Percentiles rank a stretch among this genome's conserved stretches.
phyloP scores from a whole-genome alignment of 345 rosid genomes.

The Syzygium aromaticum region DNA sequence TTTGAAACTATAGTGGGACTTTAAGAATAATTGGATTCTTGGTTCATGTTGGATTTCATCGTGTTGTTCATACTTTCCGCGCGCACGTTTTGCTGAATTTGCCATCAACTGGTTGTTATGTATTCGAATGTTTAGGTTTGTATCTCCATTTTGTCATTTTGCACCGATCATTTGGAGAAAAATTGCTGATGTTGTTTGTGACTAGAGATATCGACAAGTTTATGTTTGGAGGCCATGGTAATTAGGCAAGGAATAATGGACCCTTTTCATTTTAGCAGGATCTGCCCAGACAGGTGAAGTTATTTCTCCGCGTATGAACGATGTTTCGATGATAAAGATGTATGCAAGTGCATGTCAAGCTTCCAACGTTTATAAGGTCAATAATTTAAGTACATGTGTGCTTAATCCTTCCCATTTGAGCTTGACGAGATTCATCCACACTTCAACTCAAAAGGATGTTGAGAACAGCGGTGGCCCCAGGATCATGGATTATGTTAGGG shows the following conservation, averaged over 20 bases:
- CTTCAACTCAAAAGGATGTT: conserved; percentile 18
- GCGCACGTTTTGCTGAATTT: neutral
- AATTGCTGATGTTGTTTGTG: neutral
- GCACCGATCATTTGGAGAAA: neutral
- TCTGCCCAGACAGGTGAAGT: neutral
- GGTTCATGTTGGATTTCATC: neutral
- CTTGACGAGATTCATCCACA: conserved; percentile 20
- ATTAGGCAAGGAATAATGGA: neutral
- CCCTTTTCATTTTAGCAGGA: neutral
- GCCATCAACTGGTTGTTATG: neutral
- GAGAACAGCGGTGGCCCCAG: conserved; percentile 9
- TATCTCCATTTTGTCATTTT: neutral
- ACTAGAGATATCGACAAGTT: neutral
- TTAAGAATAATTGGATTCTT: neutral
- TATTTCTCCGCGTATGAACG: neutral
- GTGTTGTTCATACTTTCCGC: neutral
- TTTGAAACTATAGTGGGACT: neutral
- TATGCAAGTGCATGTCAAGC: neutral
- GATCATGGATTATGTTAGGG: conserved; percentile 43
- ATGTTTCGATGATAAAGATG: neutral
- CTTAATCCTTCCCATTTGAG: neutral
- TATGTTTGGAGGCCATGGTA: conserved; percentile 2
- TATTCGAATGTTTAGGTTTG: neutral
- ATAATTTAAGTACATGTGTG: neutral
- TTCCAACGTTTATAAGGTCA: neutral